Base-by-base conservation (phyloP, 163 green algal species). In the Prototheca cutis region DNA sequence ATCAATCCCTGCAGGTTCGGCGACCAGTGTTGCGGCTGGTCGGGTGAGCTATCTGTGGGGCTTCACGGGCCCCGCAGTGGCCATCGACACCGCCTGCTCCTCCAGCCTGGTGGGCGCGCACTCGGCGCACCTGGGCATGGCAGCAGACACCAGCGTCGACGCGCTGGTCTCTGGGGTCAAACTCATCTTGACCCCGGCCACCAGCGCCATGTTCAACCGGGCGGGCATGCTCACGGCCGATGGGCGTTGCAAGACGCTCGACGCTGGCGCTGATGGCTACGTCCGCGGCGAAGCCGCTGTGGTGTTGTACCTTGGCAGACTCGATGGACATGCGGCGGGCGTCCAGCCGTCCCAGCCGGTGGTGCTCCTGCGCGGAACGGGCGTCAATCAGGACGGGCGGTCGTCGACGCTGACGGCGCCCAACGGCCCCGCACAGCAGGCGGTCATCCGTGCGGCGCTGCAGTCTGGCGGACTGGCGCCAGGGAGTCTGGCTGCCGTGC, bases 1-100 rank as follows among this genome's bases (percentile, higher is more conserved):
- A 8, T 40, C 3, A 2, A 68, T 3, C 61, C 80, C 40, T 53
- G 29, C 53, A 21, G 60, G 61, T 18, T 67, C 61, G 3, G 67
- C 69, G 8, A 66, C 79, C 40, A 89, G 81, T 48, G 83, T 90
- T 13, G 81, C 82, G 36, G 36, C 59, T 19, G 88, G 88, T 3
- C 78, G 88, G 7, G 49, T 96, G 32, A 81, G 79, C 2, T 95
- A 88, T 72, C 84, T 74, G 5, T 88, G 91, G 61, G 76, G 68
- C 24, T 67, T 92, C 4, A 67, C 58, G 8, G 87, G 88, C n/a
- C 80, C 85, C 24, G 80, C 80, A 48, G 63, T 91, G 19, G 75
- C 73, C 17, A 84, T 93, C 30, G 87, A 96, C 79, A 95, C 87
- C 6, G 87, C 87, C 23, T 94, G 87, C 70, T 89, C 77, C 15